Percentiles rank a stretch among this genome's conserved stretches.
These are phyloP conservation scores for Pseudonitzschia multiseries DNA, from an alignment of 108 stramenopile genomes.

Conservation along the genomic window DNA sequence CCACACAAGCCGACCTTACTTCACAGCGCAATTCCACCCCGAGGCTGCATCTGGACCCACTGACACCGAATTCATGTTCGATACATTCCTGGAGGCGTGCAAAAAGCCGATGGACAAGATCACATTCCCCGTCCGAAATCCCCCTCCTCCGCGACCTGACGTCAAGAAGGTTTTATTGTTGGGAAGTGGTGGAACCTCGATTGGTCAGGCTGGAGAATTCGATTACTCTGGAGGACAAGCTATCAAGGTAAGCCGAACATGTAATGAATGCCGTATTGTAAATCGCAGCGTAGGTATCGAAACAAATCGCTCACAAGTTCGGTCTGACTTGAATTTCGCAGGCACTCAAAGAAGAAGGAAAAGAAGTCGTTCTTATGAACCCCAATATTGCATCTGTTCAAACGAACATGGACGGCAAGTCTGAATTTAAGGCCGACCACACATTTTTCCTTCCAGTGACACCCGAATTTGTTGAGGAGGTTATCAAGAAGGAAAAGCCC, in stretches of 20 bases:
- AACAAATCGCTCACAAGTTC: slow-evolving; percentile 3
- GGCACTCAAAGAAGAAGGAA: slow-evolving; percentile 98
- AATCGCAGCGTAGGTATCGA: neutral
- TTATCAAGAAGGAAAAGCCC: slow-evolving; percentile 96
- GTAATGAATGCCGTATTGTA: neutral
- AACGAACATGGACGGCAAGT: slow-evolving; percentile 94
- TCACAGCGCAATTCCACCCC: slow-evolving; percentile 99
- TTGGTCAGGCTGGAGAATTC: slow-evolving; percentile 99
- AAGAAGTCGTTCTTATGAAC: slow-evolving; percentile 98
- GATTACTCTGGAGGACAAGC: slow-evolving; percentile 99
- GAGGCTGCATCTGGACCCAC: slow-evolving; percentile 96
- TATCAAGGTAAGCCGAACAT: slow-evolving; percentile 68
- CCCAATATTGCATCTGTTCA: slow-evolving; percentile 99
- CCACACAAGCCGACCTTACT: slow-evolving; percentile 93
- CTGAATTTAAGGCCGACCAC: slow-evolving; percentile 80
- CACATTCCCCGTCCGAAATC: slow-evolving; percentile 68
- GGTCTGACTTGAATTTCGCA: slow-evolving; percentile 20
- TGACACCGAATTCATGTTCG: slow-evolving; percentile 98
- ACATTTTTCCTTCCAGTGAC: slow-evolving; percentile 98
- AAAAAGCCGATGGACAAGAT: slow-evolving; percentile 64
- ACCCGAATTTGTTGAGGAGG: slow-evolving; percentile 93
- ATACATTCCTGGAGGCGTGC: slow-evolving; percentile 89
- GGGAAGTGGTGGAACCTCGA: slow-evolving; percentile 95
- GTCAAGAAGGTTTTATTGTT: slow-evolving; percentile 97
- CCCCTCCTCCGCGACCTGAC: slow-evolving; percentile 55